phyloP scores from a whole-genome alignment of 805 yeast genomes.

The Starmerella geochares region DNA sequence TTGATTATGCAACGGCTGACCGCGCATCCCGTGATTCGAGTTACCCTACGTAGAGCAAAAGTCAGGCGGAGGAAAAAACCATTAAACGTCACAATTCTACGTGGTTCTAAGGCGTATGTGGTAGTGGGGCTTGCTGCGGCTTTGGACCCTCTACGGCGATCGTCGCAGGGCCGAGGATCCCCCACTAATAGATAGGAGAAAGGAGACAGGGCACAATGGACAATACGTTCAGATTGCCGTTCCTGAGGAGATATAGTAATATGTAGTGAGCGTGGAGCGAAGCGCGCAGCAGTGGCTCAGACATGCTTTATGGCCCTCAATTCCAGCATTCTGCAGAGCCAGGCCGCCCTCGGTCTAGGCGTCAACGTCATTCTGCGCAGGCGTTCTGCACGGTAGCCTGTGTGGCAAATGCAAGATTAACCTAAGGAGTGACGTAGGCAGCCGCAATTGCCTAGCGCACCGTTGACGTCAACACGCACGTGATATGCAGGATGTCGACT shows the following conservation, averaged over 20 bases:
- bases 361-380: neutral
- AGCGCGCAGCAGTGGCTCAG: too few relatives aligned
- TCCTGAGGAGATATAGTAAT: too few relatives aligned
- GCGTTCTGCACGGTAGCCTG: neutral
- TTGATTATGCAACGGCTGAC: neutral
- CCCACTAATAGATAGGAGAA: neutral
- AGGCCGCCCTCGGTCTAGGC: neutral
- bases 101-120: neutral
- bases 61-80: neutral
- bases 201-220: too few relatives aligned
- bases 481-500: neutral
- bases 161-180: neutral
- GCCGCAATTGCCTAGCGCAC: neutral
- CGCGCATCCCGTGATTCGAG: neutral
- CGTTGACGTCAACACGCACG: neutral
- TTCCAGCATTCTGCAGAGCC: neutral
- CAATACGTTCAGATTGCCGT: too few relatives aligned
- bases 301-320: neutral
- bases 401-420: constrained; percentile 7
- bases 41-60: neutral
- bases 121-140: constrained; percentile 1
- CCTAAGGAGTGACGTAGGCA: neutral
- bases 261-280: too few relatives aligned
- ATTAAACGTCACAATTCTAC: constrained; percentile 1
- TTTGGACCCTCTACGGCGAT: neutral